These are phyloP conservation scores for Leishmania lainsoni DNA, from an alignment of 208 protist genomes.

Conservation along the genomic window DNA sequence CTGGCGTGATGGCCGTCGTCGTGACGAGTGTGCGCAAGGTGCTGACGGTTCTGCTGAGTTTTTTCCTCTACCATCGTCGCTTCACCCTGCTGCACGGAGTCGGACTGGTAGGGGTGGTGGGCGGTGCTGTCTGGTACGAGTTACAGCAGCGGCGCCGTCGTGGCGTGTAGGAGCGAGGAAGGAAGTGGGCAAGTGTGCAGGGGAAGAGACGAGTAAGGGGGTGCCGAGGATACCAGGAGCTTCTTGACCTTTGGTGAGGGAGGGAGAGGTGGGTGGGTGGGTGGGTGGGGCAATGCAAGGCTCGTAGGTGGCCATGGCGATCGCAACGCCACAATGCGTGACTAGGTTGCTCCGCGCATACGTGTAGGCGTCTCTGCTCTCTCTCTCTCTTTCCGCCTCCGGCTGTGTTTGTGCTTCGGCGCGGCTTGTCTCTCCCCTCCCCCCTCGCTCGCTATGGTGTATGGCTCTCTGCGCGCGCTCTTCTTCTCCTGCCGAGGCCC, in stretches of 20 bases:
- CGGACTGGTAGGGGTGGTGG: constrained; percentile 39
- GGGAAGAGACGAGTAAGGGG: not conserved
- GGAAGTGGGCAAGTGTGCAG: not conserved
- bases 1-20: constrained; percentile 52
- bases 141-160: constrained; percentile 21
- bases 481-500: too few relatives aligned
- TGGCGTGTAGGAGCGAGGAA: not conserved
- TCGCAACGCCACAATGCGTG: too few relatives aligned
- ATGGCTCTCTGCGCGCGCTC: too few relatives aligned
- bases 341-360: not conserved
- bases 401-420: too few relatives aligned
- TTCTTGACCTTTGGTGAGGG: too few relatives aligned
- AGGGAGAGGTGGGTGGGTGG: too few relatives aligned
- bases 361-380: too few relatives aligned
- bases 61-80: constrained; percentile 45
- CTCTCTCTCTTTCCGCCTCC: too few relatives aligned
- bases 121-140: constrained; percentile 46
- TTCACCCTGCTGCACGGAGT: constrained; percentile 41
- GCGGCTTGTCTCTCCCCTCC: not conserved
- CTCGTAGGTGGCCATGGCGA: too few relatives aligned
- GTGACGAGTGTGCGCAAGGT: constrained; percentile 66
- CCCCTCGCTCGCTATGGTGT: not conserved
- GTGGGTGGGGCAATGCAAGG: too few relatives aligned
- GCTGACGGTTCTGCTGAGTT: constrained; percentile 59
- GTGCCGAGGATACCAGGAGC: too few relatives aligned